phyloP scores from a whole-genome alignment of 345 rosid species.

The Corymbia maculata region DNA sequence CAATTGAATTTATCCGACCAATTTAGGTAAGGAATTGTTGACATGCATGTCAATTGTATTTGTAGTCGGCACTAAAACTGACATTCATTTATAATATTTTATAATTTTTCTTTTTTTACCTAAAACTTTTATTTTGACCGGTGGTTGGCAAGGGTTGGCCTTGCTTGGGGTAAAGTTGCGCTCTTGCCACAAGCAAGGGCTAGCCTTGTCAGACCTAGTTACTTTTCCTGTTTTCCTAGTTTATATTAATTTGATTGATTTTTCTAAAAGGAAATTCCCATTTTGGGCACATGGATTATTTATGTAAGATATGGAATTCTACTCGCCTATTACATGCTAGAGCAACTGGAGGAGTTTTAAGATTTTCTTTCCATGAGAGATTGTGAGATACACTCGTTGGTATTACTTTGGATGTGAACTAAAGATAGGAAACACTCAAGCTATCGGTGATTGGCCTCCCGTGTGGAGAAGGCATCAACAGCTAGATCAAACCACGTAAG shows the following conservation, averaged over 20 bases:
- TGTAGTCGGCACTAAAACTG: rapidly evolving
- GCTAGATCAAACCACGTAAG: not conserved
- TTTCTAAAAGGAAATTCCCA: not conserved
- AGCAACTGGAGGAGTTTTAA: not conserved
- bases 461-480: not conserved
- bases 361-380: not conserved
- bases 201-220: too few species aligned
- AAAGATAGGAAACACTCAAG: rapidly evolving
- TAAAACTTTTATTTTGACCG: too few species aligned
- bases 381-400: not conserved
- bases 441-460: not conserved
- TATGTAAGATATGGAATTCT: not conserved
- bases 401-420: not conserved
- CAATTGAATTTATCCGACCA: not conserved
- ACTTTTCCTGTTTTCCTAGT: not conserved
- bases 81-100: too few species aligned
- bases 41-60: rapidly evolving
- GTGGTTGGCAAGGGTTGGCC: not conserved
- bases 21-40: rapidly evolving
- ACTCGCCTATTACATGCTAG: not conserved
- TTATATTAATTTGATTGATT: not conserved
- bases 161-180: not conserved
- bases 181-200: not conserved
- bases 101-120: too few species aligned
- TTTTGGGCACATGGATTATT: not conserved